A percentile compares a stretch with the other conserved stretches of the same genome.
Evolutionary conservation across 768 basidiomycete genomes (phyloP).

Genomic region (Russula brevipes): DNA sequence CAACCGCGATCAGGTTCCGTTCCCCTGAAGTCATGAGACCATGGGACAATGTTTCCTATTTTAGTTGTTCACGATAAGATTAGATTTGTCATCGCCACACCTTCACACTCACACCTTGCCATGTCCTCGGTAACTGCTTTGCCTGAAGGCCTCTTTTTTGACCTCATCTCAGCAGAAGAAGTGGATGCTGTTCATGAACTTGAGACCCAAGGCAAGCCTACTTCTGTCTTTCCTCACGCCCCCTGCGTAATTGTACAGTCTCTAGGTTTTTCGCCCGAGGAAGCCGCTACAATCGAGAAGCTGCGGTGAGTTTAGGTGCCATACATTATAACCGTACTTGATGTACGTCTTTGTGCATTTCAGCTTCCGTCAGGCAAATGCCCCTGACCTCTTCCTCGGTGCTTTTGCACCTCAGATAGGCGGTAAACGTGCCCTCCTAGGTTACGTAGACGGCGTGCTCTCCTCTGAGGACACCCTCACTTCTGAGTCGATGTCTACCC

Average conservation of each 20-base stretch:
- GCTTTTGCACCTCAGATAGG: conserved; percentile 40
- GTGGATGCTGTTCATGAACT: conserved; percentile 42
- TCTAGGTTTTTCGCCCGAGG: conserved; percentile 54
- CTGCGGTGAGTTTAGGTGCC: conserved; percentile 40
- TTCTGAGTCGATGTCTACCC: conserved; percentile 63
- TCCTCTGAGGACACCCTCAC: conserved; percentile 49
- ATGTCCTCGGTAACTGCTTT: conserved; percentile 3
- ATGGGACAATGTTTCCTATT: conserved; percentile 12
- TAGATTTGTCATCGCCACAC: not conserved
- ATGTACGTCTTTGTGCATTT: not conserved
- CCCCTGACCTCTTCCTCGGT: conserved; percentile 60
- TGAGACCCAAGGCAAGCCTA: conserved; percentile 42
- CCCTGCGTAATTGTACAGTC: not conserved
- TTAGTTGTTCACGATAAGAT: not conserved
- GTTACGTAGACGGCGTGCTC: conserved; percentile 63
- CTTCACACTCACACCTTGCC: not conserved
- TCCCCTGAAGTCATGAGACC: not conserved
- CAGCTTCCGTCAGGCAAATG: conserved; percentile 57
- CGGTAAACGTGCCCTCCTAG: conserved; percentile 46
- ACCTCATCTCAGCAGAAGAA: conserved; percentile 41
- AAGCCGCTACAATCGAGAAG: conserved; percentile 53
- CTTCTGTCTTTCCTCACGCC: not conserved
- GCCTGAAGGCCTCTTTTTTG: conserved; percentile 33
- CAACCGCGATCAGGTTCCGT: not conserved
- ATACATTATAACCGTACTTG: not conserved